Conservation (phyloP, 2,329 filamentous ascomycete genomes). For the Trichoderma sp. region DNA sequence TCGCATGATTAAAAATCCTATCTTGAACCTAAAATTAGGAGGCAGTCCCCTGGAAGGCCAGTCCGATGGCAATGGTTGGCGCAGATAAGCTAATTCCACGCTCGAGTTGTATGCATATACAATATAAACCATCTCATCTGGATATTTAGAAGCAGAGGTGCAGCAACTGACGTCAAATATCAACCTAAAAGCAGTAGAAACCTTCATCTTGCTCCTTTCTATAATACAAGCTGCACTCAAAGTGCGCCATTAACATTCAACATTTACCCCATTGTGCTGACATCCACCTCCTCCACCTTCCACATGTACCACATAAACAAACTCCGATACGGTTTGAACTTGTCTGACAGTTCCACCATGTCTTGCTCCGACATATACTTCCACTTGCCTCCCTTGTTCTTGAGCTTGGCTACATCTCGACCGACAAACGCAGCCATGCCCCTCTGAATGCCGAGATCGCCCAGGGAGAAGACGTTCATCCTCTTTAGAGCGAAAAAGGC, state of each 20-base stretch:
- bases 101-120: not conserved
- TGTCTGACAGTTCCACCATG: constrained; percentile 80
- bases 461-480: constrained; percentile 89
- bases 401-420: constrained; percentile 80
- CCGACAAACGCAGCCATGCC: constrained; percentile 91
- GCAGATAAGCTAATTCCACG: not conserved
- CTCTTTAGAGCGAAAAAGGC: constrained; percentile 93
- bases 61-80: not conserved
- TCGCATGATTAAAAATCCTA: not conserved
- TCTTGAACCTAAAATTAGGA: not conserved
- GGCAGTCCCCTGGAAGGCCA: not conserved
- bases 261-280: constrained; percentile 59
- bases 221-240: not conserved
- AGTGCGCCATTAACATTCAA: not conserved
- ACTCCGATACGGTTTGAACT: constrained; percentile 84
- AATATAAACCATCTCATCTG: too few relatives aligned
- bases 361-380: constrained; percentile 97
- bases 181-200: not conserved
- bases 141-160: not conserved
- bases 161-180: not conserved
- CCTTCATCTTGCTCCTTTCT: not conserved
- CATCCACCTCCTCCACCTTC: constrained; percentile 79
- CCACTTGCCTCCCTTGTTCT: constrained; percentile 83
- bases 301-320: constrained; percentile 99
- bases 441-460: constrained; percentile 90